These are phyloP conservation scores for Medicago truncatula DNA, from an alignment of 306 rosid genomes.

Conservation along the genomic window MtrunA17r5.0-ANR NC_053044.1:54533501-54534000, in stretches of 20 bases:
- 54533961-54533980: too few species aligned
- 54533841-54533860: too few species aligned
- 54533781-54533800: too few species aligned
- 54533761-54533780: too few species aligned
- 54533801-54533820: too few species aligned
- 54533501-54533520: conserved; percentile 48
- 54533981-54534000: too few species aligned
- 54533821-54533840: too few species aligned
- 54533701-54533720: conserved; percentile 65
- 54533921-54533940: too few species aligned
- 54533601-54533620: conserved; percentile 21
- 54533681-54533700: conserved; percentile 58
- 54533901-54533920: too few species aligned
- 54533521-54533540: conserved; percentile 57
- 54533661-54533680: conserved; percentile 62
- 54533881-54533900: too few species aligned
- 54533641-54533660: conserved; percentile 74
- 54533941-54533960: too few species aligned
- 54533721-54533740: conserved; percentile 41
- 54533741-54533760: conserved; percentile 32
- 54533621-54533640: conserved; percentile 60
- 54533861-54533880: too few species aligned
- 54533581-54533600: conserved; percentile 49
- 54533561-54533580: conserved; percentile 55
- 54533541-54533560: conserved; percentile 56